Base-by-base conservation (phyloP, 768 basidiomycete species). In the Lentinula lateritia region DNA sequence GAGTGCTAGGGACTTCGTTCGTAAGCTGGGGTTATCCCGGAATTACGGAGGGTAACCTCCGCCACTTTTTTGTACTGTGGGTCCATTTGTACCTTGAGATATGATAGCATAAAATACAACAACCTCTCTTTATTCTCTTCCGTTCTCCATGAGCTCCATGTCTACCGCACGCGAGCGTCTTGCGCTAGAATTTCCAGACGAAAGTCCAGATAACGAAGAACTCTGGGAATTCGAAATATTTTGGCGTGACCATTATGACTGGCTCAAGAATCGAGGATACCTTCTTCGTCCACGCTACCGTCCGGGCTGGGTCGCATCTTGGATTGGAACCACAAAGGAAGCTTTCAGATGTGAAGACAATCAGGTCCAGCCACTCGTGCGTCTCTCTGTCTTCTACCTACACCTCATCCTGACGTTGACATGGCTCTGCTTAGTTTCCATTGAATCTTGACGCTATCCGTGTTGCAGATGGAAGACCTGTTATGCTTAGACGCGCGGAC, bases 241-340 rank as follows among this genome's bases (percentile, higher is more conserved):
- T 20, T 60, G 58, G 58, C 45, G 58, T 1, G 65, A 67, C 39
- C 69, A 68, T 60, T 70, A 72, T 50, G 15, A 53, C 1, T 76
- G 74, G 73, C 63, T 75, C 4, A 58, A 67, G n/a, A 64, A 66
- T 5, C 63, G 63, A 38, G 73, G 76, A 16, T 78, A 77, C 60
- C 50, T 63, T 9, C 68, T 78, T 3, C 71, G 73, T 1, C 65
- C 72, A 1, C 67, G 77, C 1, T 76, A 72, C 58, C 52, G 28
- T 41, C 75, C 69, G 0, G 69, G 66, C 28, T 28, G 28, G 28
- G 28, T 28, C 28, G 28, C 28, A 28, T 28, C 28, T 3, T 28
- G 28, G 28, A 3, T 28, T 28, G 28, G 28, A 28, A 28, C 28
- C 28, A 28, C 28, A 28, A 28, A 28, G 28, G 28, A 28, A 28